Conservation (phyloP, 768 basidiomycete genomes). For the Gymnopilus junonius region DNA sequence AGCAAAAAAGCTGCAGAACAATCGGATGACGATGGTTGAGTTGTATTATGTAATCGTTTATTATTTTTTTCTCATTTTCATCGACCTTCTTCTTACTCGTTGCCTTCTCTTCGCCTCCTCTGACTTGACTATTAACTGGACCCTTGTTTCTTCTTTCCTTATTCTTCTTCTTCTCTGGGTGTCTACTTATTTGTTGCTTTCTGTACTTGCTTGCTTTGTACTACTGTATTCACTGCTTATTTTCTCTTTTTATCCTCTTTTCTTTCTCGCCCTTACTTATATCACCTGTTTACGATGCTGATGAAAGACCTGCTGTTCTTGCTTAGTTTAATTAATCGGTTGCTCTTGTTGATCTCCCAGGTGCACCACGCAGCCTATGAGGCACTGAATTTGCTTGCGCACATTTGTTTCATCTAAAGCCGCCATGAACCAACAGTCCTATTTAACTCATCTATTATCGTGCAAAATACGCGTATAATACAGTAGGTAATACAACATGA, state of each 20-base stretch:
- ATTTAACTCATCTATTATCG: constrained; percentile 3
- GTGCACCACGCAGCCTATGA: too few relatives aligned
- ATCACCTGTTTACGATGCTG: background rate
- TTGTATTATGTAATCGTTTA: background rate
- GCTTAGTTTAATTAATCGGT: background rate
- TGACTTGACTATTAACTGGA: background rate
- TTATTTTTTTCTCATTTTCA: background rate
- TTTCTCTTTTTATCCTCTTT: constrained; percentile 1
- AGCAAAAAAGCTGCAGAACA: constrained; percentile 16
- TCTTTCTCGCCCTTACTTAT: background rate
- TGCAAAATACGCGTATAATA: background rate
- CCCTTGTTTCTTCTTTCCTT: background rate
- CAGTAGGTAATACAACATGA: background rate
- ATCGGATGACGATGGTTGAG: constrained; percentile 17
- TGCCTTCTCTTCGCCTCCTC: background rate
- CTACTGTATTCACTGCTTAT: constrained; percentile 17
- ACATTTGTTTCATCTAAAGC: too few relatives aligned
- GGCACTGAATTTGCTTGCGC: too few relatives aligned
- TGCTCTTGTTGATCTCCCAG: background rate
- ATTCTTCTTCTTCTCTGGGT: constrained; percentile 13
- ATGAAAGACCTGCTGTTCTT: background rate
- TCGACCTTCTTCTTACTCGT: background rate
- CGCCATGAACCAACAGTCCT: too few relatives aligned
- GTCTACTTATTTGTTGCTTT: background rate
- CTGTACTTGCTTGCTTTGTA: constrained; percentile 8